Conservation (phyloP, 1,284 basidiomycete species). For the Ceraceosorus guamensis region DNA sequence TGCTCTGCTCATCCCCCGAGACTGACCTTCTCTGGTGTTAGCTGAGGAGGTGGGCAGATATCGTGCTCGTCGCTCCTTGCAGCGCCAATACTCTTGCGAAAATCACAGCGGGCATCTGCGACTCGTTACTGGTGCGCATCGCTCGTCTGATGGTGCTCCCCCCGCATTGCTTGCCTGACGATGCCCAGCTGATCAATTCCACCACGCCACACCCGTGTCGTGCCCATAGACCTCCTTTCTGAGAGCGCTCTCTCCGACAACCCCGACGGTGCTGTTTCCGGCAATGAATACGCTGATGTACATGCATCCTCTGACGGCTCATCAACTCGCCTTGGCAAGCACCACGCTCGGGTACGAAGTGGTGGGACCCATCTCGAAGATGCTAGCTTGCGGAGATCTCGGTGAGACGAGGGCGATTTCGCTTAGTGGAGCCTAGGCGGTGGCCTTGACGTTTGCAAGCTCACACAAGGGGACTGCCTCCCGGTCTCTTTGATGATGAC, state of each 20-base stretch:
- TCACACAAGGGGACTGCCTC: too few species aligned
- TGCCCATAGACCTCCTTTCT: constrained; percentile 91
- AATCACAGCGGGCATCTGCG: constrained; percentile 77
- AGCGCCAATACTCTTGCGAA: constrained; percentile 93
- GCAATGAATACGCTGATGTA: constrained; percentile 99
- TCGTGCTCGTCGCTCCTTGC: constrained; percentile 87
- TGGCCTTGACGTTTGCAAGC: too few species aligned
- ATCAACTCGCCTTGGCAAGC: constrained; percentile 65
- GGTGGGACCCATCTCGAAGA: constrained; percentile 76
- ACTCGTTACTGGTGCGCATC: constrained; percentile 71
- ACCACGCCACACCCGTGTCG: constrained; percentile 2
- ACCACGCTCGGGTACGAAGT: constrained; percentile 72
- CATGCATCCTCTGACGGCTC: constrained; percentile 79
- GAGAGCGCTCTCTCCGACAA: constrained; percentile 71
- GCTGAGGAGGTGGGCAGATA: constrained; percentile 87
- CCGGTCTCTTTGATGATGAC: not conserved
- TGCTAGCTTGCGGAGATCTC: constrained; percentile 82
- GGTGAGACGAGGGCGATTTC: constrained; percentile 52
- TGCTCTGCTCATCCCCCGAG: not conserved
- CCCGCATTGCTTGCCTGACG: not conserved
- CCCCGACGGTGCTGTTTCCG: constrained; percentile 80
- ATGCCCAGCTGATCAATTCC: constrained; percentile 2
- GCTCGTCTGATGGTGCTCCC: not conserved
- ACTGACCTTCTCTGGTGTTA: too few species aligned
- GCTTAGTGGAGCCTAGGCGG: too few species aligned